These are phyloP conservation scores for Trichoderma endophyticum DNA, from an alignment of 2,329 filamentous ascomycete genomes.

Conservation along the genomic window DNA sequence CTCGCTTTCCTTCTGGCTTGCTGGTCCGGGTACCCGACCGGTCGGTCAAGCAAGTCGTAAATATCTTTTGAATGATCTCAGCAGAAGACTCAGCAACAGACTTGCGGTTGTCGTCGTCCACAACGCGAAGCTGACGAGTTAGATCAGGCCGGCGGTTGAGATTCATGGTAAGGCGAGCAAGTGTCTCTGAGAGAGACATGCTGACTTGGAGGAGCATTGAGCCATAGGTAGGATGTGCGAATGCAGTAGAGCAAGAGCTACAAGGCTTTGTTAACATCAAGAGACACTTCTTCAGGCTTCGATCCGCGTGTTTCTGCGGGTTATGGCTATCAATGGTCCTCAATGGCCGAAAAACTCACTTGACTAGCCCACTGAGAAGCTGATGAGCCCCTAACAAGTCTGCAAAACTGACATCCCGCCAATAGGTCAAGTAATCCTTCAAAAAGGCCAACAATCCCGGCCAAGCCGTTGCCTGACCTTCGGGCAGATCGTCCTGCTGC, in stretches of 20 bases:
- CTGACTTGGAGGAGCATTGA: conserved; percentile 79
- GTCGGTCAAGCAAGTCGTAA: conserved; percentile 85
- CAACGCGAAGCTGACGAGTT: conserved; percentile 60
- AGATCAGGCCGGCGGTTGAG: conserved; percentile 79
- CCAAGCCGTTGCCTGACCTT: conserved; percentile 67
- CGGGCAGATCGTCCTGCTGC: conserved; percentile 59
- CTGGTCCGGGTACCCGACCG: conserved; percentile 64
- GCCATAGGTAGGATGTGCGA: conserved; percentile 76
- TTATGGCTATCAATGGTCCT: too few relatives aligned
- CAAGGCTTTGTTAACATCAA: neutral
- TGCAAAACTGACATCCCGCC: conserved; percentile 74
- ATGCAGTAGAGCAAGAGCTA: conserved; percentile 78
- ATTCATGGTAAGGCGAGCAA: conserved; percentile 79
- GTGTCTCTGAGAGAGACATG: conserved; percentile 74
- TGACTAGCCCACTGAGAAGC: conserved; percentile 68
- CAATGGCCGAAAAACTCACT: conserved; percentile 50
- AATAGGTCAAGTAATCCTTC: conserved; percentile 75
- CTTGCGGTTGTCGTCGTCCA: conserved; percentile 67
- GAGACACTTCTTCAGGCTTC: neutral
- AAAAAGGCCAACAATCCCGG: conserved; percentile 75
- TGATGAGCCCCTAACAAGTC: conserved; percentile 74
- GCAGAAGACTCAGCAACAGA: conserved; percentile 83
- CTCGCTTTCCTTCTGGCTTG: conserved; percentile 76
- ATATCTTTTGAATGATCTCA: conserved; percentile 85
- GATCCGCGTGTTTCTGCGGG: neutral